Percentiles rank a stretch among this genome's conserved stretches.
phyloP scores from a whole-genome alignment of 805 yeast species.

The Monosporozyma unispora region DNA sequence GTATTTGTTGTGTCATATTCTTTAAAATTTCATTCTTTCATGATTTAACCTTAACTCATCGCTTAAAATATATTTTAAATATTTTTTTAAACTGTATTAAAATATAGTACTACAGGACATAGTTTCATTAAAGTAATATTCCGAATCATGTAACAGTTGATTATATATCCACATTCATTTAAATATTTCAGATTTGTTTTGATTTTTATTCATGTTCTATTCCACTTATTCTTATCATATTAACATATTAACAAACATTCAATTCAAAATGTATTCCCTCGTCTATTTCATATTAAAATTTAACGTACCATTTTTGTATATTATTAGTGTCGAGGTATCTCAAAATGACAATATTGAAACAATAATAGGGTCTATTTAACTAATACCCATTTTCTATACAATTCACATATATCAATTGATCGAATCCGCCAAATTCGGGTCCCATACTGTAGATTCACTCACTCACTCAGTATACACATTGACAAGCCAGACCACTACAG shows the following conservation, averaged over 20 bases:
- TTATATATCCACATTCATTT: too few relatives aligned
- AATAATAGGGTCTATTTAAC: neutral
- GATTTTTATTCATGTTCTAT: neutral
- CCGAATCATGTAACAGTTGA: too few relatives aligned
- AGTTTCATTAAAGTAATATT: too few relatives aligned
- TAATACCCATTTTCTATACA: neutral
- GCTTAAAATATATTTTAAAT: too few relatives aligned
- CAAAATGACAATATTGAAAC: neutral
- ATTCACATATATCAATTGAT: neutral
- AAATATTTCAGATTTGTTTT: too few relatives aligned
- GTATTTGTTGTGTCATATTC: too few relatives aligned
- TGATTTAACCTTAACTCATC: too few relatives aligned
- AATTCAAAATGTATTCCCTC: neutral
- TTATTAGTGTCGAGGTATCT: neutral
- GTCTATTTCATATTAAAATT: neutral
- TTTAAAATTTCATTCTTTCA: too few relatives aligned
- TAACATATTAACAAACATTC: neutral
- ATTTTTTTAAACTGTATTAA: too few relatives aligned
- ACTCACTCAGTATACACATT: neutral
- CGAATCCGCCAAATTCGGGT: neutral
- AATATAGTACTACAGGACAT: too few relatives aligned
- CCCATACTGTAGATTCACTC: neutral
- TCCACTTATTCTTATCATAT: neutral
- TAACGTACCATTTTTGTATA: slow-evolving; percentile 1
- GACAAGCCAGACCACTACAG: neutral